Conservation (phyloP, 2,329 filamentous ascomycete genomes). For the Colletotrichum melonis region DNA sequence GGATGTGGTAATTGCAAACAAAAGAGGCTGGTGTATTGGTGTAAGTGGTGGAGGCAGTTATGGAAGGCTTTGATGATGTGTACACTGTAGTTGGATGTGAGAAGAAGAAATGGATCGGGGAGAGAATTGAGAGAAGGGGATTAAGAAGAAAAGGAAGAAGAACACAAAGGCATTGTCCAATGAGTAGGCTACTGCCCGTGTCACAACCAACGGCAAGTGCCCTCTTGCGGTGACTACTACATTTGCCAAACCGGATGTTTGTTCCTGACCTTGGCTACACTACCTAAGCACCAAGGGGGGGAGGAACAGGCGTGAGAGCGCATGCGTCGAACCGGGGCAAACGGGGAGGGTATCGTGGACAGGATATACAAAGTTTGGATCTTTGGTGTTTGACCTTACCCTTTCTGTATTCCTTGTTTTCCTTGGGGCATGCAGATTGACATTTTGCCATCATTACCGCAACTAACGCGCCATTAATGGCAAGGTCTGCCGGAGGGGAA, state of each 20-base stretch:
- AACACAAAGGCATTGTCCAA: not conserved
- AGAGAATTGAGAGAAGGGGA: conserved; percentile 9
- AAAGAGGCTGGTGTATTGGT: conserved; percentile 12
- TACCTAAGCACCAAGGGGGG: not conserved
- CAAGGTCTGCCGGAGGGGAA: not conserved
- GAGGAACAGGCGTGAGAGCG: conserved; percentile 3
- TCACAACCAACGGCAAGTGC: not conserved
- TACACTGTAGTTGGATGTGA: conserved; percentile 11
- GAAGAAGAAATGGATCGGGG: not conserved
- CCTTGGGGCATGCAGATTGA: not conserved
- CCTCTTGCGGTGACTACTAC: conserved; percentile 1
- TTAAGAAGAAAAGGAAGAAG: not conserved
- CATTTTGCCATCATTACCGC: conserved; percentile 8
- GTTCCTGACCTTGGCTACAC: not conserved
- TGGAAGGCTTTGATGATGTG: not conserved
- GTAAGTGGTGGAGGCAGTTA: conserved; percentile 3
- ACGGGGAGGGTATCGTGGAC: conserved; percentile 6
- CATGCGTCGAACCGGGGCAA: not conserved
- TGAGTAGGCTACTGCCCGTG: conserved; percentile 4
- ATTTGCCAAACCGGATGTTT: not conserved
- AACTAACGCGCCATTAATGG: not conserved
- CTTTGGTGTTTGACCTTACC: conserved; percentile 3
- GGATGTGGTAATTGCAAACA: not conserved
- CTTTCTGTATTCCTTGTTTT: not conserved
- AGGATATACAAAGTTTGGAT: not conserved